A percentile compares a stretch with the other conserved stretches of the same genome.
phyloP scores from a whole-genome alignment of 2,329 filamentous ascomycete species.

The Sporothrix sp. region DNA sequence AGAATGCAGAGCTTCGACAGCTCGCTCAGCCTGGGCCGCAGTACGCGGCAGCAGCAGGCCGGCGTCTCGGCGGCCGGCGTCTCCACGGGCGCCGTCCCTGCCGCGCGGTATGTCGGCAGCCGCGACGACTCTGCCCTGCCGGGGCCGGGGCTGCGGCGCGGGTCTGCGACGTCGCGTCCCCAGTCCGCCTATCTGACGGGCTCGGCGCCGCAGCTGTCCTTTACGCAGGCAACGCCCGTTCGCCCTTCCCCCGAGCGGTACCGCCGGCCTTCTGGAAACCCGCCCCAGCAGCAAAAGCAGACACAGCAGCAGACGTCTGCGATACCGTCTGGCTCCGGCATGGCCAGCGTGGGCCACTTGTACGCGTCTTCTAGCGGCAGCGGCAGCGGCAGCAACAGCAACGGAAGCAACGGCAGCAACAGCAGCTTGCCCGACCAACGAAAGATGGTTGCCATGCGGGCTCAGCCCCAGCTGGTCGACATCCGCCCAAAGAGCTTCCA shows the following conservation, averaged over 20 bases:
- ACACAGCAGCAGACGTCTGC: conserved; percentile 28
- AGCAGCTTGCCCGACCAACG: conserved; percentile 28
- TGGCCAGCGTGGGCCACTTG: conserved; percentile 45
- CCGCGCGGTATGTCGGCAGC: conserved; percentile 31
- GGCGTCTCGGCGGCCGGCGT: conserved; percentile 32
- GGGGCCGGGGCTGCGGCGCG: conserved; percentile 28
- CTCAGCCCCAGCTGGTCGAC: conserved; percentile 21
- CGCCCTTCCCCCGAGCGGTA: conserved; percentile 78
- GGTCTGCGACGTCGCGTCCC: conserved; percentile 31
- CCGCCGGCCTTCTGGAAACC: conserved; percentile 53
- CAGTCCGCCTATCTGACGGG: conserved; percentile 32
- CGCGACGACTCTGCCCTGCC: conserved; percentile 44
- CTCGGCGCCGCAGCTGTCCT: conserved; percentile 39
- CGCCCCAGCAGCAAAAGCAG: conserved; percentile 10
- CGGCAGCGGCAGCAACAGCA: conserved; percentile 37
- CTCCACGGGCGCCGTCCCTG: conserved; percentile 25
- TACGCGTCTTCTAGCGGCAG: conserved; percentile 26
- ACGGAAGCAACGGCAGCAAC: conserved; percentile 37
- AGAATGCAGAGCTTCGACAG: conserved; percentile 31
- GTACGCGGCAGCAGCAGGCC: conserved; percentile 26
- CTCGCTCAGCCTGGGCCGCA: conserved; percentile 1
- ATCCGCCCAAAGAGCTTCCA: conserved; percentile 46
- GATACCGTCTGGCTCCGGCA: conserved; percentile 41
- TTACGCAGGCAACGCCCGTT: conserved; percentile 45
- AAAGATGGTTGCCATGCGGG: conserved; percentile 26